Base-by-base conservation (phyloP, 225 moss, liverwort and hornwort species). In the Polytrichum formosum region DNA sequence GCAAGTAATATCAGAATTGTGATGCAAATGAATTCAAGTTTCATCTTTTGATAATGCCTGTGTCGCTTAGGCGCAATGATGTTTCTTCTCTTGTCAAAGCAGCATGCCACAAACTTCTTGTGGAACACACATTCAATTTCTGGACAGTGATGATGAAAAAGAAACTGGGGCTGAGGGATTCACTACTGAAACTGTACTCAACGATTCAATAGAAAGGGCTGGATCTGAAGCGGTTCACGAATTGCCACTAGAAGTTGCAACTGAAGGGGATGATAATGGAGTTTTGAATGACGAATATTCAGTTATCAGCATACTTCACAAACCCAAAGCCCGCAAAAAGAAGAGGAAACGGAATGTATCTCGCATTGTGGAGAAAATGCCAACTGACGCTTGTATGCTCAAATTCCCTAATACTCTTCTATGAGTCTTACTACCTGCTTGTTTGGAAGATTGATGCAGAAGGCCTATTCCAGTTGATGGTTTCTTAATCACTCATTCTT, bases 101-200 rank as follows among this genome's bases (percentile, higher is more conserved):
- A 80, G 75, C 28, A 75, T 76, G 59, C 72, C 88, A 21, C 78
- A 5, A 79, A 46, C 46, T 46, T 67, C 79, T 68, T 66, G 69
- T 28, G 86, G 88, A 64, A 75, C 84, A 33, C 93, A 95, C 64
- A 87, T 88, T 53, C 87, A 90, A 66, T 95, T 95, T 77, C 28
- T 55, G 9, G 90, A 88, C 71, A 82, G 76, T 70, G 92, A 91
- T 61, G 87, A 81, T 61, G 77, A 82, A 70, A 85, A 81, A 56
- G 77, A 82, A 70, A 73, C 63, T 53, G 79, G 76, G 60, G 58
- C 21, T 1, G 20, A 6, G 20, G 21, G 6, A 20, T 6, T 2
- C 6, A 58, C n/a, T 9, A 20, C 23, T 19, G 56, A 58, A 58
- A 58, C 56, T 4, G 21, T 6, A 6, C 7, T 6, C 25, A 16